Evolutionary conservation across 805 yeast genomes (phyloP).

Genomic region (Priceomyces melissophilus): DNA sequence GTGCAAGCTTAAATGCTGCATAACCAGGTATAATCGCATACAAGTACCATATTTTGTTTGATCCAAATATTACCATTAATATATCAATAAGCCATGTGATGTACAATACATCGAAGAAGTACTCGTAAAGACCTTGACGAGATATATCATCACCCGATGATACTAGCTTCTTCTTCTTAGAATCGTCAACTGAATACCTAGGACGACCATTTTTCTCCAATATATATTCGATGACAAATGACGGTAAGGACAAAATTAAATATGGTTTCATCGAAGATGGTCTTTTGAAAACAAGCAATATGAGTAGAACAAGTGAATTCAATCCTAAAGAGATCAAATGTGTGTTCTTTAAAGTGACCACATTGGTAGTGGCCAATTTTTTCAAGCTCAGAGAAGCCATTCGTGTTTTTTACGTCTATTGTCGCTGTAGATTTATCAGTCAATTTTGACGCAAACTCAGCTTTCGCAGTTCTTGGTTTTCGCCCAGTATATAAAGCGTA

Average conservation of each 20-base stretch:
- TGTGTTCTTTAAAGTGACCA: constrained; percentile 35
- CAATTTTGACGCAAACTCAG: too few relatives aligned
- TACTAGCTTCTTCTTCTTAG: constrained; percentile 35
- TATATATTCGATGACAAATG: constrained; percentile 44
- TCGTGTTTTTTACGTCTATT: neutral
- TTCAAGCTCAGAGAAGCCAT: constrained; percentile 62
- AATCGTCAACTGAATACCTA: constrained; percentile 36
- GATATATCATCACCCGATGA: constrained; percentile 59
- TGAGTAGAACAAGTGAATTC: constrained; percentile 37
- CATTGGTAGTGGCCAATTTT: constrained; percentile 46
- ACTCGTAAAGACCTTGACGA: constrained; percentile 66
- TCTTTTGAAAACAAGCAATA: constrained; percentile 38
- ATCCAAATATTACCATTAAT: constrained; percentile 51
- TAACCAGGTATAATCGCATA: constrained; percentile 50
- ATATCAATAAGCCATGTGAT: constrained; percentile 58
- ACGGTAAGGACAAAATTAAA: constrained; percentile 32
- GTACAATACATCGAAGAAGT: constrained; percentile 67
- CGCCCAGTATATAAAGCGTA: too few relatives aligned
- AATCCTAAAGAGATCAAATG: constrained; percentile 32
- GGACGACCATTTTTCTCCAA: constrained; percentile 66
- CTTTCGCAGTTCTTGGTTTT: too few relatives aligned
- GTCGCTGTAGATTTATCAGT: too few relatives aligned
- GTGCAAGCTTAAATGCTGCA: constrained; percentile 45
- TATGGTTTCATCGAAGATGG: constrained; percentile 44
- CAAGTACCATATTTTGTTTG: constrained; percentile 59